Evolutionary conservation across 2,329 filamentous ascomycete genomes (phyloP).

Genomic region (Epichloe bromicola): DNA sequence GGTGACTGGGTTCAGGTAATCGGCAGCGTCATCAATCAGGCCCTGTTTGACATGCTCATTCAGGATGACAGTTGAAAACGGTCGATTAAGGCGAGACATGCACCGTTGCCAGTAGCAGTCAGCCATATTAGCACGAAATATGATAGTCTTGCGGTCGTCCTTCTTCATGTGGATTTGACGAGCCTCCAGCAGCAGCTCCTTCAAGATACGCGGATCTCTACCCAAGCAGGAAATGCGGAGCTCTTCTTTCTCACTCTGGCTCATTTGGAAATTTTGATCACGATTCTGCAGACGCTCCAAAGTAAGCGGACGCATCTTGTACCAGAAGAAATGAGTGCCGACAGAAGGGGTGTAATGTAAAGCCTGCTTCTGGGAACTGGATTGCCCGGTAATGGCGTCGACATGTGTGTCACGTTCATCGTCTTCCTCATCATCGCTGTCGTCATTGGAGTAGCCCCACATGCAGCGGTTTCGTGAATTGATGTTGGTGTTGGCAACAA

Average conservation of each 20-base stretch:
- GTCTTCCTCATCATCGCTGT: constrained; percentile 25
- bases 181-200: constrained; percentile 48
- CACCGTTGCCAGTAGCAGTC: constrained; percentile 47
- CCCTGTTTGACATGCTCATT: constrained; percentile 46
- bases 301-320: constrained; percentile 41
- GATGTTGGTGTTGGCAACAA: constrained; percentile 51
- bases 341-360: constrained; percentile 54
- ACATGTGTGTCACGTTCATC: constrained; percentile 25
- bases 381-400: constrained; percentile 10
- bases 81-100: constrained; percentile 45
- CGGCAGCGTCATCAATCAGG: constrained; percentile 46
- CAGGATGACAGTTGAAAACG: constrained; percentile 53
- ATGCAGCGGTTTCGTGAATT: constrained; percentile 39
- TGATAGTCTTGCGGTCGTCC: constrained; percentile 50
- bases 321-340: constrained; percentile 58
- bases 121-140: constrained; percentile 43
- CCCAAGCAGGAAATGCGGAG: constrained; percentile 50
- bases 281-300: constrained; percentile 40
- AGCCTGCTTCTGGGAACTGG: constrained; percentile 28
- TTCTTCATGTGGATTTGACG: constrained; percentile 40
- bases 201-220: constrained; percentile 45
- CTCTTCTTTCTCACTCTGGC: constrained; percentile 41
- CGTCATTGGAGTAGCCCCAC: constrained; percentile 31
- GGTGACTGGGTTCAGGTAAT: constrained; percentile 50
- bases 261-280: constrained; percentile 24